Base-by-base conservation (phyloP, 2,329 filamentous ascomycete species). In the Sclerotiophoma versabilis region DNA sequence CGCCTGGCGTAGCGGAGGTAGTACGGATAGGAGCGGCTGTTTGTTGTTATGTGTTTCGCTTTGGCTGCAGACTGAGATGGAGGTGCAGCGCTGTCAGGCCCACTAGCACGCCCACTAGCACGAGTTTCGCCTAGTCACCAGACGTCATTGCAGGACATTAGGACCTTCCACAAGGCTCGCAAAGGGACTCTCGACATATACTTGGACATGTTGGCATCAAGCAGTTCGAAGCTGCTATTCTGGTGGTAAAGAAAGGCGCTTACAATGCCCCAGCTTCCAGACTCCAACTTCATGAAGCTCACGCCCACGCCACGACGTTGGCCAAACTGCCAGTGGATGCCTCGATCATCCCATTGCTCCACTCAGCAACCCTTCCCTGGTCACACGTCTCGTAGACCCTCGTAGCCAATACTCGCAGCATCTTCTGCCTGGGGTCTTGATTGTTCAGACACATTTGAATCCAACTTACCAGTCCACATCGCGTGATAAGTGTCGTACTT, bases 401-500 rank as follows among this genome's bases (percentile, higher is more conserved):
- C 60, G 72, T 75, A 64, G 83, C 83, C 65, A 95, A 68, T 0
- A 77, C 81, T 55, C 77, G 80, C 45, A 86, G 76, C 20, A 85
- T 73, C 15, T 73, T 75, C 60, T 84, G 82, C 14, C 82, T 79
- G 37, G 75, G 72, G 44, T 77, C 80, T 3, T 78, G 74, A 4
- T 60, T 61, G 14, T 80, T 81, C 29, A 83, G 72, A 64, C 86
- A 84, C 54, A 84, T 83, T 54, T 88, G 82, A 8, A 93, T 79
- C 92, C 92, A 96, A 61, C 84, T 87, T 47, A 93, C 72, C 17
- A 90, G 78, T 14, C 90, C 91, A 36, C 88, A 87, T 51, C 92
- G 81, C 1, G 92, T 96, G 30, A 92, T 82, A 38, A 96, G 79
- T n/a, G 89, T 93, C 4, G 87, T 90, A 72, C 89, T 91, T 1